Evolutionary conservation across 345 rosid genomes (phyloP), one percentile per base, ranked within the genome.

Genomic region (Murraya paniculata): DNA sequence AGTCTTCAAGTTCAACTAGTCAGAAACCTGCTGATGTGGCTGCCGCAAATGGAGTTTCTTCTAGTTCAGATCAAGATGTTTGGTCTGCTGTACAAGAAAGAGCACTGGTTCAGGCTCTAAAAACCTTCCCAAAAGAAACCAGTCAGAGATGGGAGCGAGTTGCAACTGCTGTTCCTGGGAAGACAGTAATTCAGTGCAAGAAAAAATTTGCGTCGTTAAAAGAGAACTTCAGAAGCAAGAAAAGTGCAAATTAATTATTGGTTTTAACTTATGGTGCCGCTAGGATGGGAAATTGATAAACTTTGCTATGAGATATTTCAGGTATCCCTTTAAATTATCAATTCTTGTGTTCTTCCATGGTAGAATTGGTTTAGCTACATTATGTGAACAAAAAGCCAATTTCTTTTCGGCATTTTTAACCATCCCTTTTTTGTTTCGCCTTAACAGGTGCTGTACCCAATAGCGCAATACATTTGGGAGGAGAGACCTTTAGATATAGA

Each of bases 61-160:
- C 88, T 31, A 88, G 86, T 86, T 87, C 93, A 10, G 97, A 96
- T 14, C 84, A 87, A 78, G 98, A 94, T 83, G 87, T 78, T 19
- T 94, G 99, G 99, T 94, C 97, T 67, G 85, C 93, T 83, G 95
- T 90, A 64, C 99, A 94, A 88, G 99, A 97, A 85, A 87, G 94
- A 71, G 96, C 98, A 30, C 86, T 97, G 75, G 88, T 97, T 85
- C 98, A 94, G 82, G 99, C 98, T 66, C 87, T 97, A 18, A 97
- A 97, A 89, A 90, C 98, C 67, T 97, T 94, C 85, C 98, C 99
- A 0, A 97, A 94, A 80, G 99, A 97, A 81, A 86, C 91, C 31
- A 85, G 75, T 78, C 97, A 94, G 71, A 91, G 99, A 3, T 97
- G 99, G 99, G 99, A 97, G 90, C 80, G 99, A 79, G 98, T 97